These are phyloP conservation scores for Penicillium sp. DNA, from an alignment of 2,329 filamentous ascomycete genomes.

Conservation along the genomic window DNA sequence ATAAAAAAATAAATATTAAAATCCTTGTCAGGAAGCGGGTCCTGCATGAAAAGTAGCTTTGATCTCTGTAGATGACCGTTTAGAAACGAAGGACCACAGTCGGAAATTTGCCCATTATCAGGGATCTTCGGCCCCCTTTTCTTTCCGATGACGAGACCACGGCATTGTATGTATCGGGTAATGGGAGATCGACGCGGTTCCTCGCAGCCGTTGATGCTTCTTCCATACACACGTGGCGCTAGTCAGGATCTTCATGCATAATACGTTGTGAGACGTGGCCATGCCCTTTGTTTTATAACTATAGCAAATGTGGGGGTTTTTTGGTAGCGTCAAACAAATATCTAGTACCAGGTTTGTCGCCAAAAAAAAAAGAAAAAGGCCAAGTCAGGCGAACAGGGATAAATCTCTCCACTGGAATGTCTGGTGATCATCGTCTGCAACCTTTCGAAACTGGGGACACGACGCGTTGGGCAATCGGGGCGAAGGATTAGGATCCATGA, in stretches of 20 bases:
- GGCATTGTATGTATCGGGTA: slow-evolving; percentile 25
- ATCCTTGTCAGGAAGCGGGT: slow-evolving; percentile 4
- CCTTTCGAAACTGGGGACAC: slow-evolving; percentile 2
- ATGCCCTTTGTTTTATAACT: neutral
- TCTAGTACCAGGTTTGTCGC: neutral
- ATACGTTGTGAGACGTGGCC: slow-evolving; percentile 9
- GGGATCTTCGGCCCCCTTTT: slow-evolving; percentile 11
- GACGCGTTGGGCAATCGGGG: slow-evolving; percentile 13
- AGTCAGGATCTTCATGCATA: slow-evolving; percentile 40
- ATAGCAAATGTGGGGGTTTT: neutral
- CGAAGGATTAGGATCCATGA: slow-evolving; percentile 4
- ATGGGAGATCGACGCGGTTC: slow-evolving; percentile 40
- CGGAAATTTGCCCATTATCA: slow-evolving; percentile 23
- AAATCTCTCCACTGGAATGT: neutral
- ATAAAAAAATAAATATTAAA: neutral
- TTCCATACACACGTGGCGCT: slow-evolving; percentile 39
- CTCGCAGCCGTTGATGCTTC: slow-evolving; percentile 41
- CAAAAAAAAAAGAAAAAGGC: neutral
- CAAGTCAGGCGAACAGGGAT: slow-evolving; percentile 5
- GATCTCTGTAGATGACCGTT: slow-evolving; percentile 8
- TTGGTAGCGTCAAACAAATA: neutral
- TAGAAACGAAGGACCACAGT: slow-evolving; percentile 8
- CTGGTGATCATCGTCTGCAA: slow-evolving; percentile 13
- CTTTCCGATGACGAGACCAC: slow-evolving; percentile 4
- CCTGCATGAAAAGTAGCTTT: slow-evolving; percentile 2